Evolutionary conservation across 805 yeast species (phyloP).

Genomic region (Maudiozyma pseudohumilis): DNA sequence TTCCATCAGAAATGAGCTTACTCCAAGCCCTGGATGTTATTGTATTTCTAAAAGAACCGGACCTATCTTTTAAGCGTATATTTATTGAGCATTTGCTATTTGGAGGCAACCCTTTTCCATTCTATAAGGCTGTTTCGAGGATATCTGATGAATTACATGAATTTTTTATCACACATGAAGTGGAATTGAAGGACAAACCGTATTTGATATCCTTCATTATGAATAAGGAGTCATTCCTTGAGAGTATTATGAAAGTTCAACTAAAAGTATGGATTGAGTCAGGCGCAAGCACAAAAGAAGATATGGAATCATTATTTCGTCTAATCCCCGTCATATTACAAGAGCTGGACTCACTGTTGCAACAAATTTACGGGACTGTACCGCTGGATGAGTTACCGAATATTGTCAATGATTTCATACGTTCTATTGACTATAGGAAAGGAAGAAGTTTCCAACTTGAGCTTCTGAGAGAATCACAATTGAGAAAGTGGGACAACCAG

Average conservation of each 20-base stretch:
- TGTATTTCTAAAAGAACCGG: slow-evolving; percentile 45
- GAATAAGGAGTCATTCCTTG: slow-evolving; percentile 45
- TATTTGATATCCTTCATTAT: slow-evolving; percentile 26
- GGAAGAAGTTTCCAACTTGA: slow-evolving; percentile 47
- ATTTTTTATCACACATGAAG: slow-evolving; percentile 13
- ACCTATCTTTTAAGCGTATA: slow-evolving; percentile 50
- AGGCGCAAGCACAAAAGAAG: slow-evolving; percentile 34
- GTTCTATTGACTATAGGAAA: slow-evolving; percentile 35
- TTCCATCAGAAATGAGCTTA: slow-evolving; percentile 17
- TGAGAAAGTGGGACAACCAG: slow-evolving; percentile 36
- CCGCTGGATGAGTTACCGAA: slow-evolving; percentile 27
- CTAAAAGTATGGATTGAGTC: slow-evolving; percentile 59
- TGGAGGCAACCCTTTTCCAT: slow-evolving; percentile 43
- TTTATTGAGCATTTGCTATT: slow-evolving; percentile 58
- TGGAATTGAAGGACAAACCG: slow-evolving; percentile 24
- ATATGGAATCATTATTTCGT: slow-evolving; percentile 43
- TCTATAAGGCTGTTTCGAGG: slow-evolving; percentile 31
- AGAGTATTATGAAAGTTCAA: slow-evolving; percentile 45
- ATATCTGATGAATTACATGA: slow-evolving; percentile 25
- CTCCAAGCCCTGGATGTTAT: slow-evolving; percentile 45
- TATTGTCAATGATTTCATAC: slow-evolving; percentile 37
- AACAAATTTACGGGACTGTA: slow-evolving; percentile 3
- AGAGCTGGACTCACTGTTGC: slow-evolving; percentile 12
- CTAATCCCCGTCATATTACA: slow-evolving; percentile 35
- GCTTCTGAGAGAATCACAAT: slow-evolving; percentile 31